phyloP scores from a whole-genome alignment of 768 basidiomycete genomes.

The Thelephora aurantiotincta region DNA sequence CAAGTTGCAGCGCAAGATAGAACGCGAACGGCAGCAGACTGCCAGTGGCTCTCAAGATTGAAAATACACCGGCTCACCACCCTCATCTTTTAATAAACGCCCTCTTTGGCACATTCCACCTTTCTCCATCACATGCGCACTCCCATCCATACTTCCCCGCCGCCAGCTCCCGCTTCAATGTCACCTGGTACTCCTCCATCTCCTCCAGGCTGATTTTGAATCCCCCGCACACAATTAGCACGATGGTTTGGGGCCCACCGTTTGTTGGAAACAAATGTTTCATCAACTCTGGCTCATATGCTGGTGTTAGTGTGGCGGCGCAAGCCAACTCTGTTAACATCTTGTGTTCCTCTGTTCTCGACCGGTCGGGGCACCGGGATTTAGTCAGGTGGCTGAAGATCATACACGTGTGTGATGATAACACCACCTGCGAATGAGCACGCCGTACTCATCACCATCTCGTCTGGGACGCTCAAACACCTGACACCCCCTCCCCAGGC shows the following conservation, averaged over 20 bases:
- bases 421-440: conserved; percentile 42
- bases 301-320: conserved; percentile 52
- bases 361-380: too few species aligned
- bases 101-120: conserved; percentile 10
- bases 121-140: conserved; percentile 16
- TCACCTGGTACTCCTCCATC: conserved; percentile 29
- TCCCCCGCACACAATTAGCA: conserved; percentile 61
- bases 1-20: conserved; percentile 28
- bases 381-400: background rate
- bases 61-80: background rate
- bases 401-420: background rate
- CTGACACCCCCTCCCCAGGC: conserved; percentile 39
- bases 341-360: conserved; percentile 53
- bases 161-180: conserved; percentile 22
- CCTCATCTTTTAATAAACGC: background rate
- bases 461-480: conserved; percentile 52
- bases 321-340: conserved; percentile 64
- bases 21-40: conserved; percentile 26
- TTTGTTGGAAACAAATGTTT: conserved; percentile 25
- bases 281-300: conserved; percentile 46
- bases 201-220: conserved; percentile 51
- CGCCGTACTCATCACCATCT: conserved; percentile 50
- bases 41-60: too few species aligned
- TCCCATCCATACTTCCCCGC: conserved; percentile 15
- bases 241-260: conserved; percentile 24